Evolutionary conservation across 1,139 yeast species (phyloP).

Genomic region (Insectozyma bohioensis): DNA sequence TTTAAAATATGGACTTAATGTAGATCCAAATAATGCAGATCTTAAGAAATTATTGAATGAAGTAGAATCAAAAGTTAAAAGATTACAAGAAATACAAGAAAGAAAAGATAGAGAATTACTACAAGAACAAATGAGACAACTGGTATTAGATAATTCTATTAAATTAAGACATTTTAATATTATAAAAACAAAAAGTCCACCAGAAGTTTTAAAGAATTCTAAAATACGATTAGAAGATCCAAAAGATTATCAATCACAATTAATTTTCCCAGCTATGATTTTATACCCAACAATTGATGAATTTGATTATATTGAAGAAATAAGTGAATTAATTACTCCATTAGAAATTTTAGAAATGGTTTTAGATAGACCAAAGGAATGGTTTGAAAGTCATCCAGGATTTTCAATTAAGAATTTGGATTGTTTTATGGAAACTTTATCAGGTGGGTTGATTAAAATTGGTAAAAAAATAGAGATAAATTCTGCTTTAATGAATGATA

Average conservation of each 20-base stretch:
- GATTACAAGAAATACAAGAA: conserved; percentile 29
- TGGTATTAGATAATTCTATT: conserved; percentile 52
- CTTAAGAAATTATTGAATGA: conserved; percentile 43
- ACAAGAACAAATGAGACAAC: conserved; percentile 28
- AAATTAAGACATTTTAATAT: conserved; percentile 52
- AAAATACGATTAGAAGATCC: conserved; percentile 64
- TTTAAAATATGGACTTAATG: conserved; percentile 57
- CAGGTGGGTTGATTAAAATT: conserved; percentile 84
- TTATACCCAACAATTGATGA: conserved; percentile 84
- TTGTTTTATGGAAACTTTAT: conserved; percentile 75
- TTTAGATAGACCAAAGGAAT: conserved; percentile 65
- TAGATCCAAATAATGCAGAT: conserved; percentile 60
- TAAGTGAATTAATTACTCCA: conserved; percentile 69
- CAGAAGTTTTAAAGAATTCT: conserved; percentile 48
- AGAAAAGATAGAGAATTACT: conserved; percentile 34
- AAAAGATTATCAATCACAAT: conserved; percentile 71
- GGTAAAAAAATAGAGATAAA: conserved; percentile 75
- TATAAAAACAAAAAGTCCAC: conserved; percentile 51
- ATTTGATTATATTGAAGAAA: conserved; percentile 76
- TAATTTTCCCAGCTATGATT: conserved; percentile 76
- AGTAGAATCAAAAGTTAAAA: conserved; percentile 40
- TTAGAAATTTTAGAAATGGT: conserved; percentile 55
- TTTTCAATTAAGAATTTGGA: conserved; percentile 63
- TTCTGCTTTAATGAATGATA: conserved; percentile 59
- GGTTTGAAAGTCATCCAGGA: conserved; percentile 66